Evolutionary conservation across 495 filamentous ascomycete genomes (phyloP).

Genomic region (Cercophora newfieldiana): DNA sequence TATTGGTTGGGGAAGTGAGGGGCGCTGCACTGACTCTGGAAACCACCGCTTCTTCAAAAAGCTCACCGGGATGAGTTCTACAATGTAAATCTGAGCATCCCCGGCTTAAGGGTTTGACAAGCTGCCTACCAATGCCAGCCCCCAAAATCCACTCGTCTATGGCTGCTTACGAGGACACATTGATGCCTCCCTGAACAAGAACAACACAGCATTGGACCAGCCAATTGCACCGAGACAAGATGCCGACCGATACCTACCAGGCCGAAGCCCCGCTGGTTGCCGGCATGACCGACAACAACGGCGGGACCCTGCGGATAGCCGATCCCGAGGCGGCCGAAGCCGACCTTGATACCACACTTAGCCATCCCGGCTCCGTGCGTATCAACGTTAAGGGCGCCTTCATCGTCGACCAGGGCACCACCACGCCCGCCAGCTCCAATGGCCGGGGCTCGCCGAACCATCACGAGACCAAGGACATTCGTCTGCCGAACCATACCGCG

Average conservation of each 20-base stretch:
- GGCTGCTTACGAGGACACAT: constrained; percentile 24
- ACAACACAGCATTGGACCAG: background rate
- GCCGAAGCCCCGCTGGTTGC: constrained; percentile 27
- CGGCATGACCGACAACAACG: constrained; percentile 43
- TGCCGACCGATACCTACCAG: constrained; percentile 33
- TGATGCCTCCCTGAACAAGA: constrained; percentile 27
- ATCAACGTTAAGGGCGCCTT: constrained; percentile 97
- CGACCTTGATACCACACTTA: constrained; percentile 72
- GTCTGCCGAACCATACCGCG: constrained; percentile 90
- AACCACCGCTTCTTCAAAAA: constrained; percentile 18
- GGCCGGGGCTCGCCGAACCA: constrained; percentile 52
- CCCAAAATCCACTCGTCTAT: constrained; percentile 24
- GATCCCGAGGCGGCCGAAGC: constrained; percentile 8
- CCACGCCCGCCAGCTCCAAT: constrained; percentile 56
- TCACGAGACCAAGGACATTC: constrained; percentile 86
- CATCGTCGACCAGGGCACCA: constrained; percentile 78
- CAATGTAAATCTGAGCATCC: constrained; percentile 44
- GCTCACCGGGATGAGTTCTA: constrained; percentile 40
- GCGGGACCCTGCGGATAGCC: background rate
- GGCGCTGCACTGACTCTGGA: constrained; percentile 7
- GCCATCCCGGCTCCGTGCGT: constrained; percentile 78
- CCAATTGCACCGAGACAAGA: constrained; percentile 17
- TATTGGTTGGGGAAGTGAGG: background rate
- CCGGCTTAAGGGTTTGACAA: constrained; percentile 26
- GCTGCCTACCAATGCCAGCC: constrained; percentile 16